These are phyloP conservation scores for Sonneratia alba DNA, from an alignment of 345 rosid genomes.

Conservation along the genomic window DNA sequence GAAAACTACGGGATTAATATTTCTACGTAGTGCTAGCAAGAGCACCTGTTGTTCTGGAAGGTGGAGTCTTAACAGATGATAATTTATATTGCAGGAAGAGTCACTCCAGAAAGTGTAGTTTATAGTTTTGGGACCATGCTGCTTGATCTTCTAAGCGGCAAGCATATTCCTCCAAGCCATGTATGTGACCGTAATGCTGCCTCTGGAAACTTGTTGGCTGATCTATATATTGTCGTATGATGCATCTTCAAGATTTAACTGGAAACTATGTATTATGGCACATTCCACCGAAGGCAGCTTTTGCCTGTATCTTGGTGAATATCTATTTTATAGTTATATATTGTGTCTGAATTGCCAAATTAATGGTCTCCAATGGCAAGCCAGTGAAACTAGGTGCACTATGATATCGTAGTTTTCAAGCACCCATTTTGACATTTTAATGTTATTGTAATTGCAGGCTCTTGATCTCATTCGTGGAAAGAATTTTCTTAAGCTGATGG, in stretches of 20 bases:
- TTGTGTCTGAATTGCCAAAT: background rate
- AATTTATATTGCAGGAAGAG: conserved; percentile 54
- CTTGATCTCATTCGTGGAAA: conserved; percentile 88
- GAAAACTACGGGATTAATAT: background rate
- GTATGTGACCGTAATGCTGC: conserved; percentile 27
- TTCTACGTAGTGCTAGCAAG: background rate
- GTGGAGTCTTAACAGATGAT: conserved; percentile 9
- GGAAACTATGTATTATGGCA: background rate
- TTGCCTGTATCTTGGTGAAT: background rate
- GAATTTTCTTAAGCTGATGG: conserved; percentile 89
- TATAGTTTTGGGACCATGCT: conserved; percentile 96
- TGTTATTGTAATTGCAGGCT: conserved; percentile 48
- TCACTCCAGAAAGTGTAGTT: conserved; percentile 80
- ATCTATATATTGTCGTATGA: background rate
- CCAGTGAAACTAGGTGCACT: background rate
- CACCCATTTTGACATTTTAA: background rate
- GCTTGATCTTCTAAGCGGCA: conserved; percentile 94
- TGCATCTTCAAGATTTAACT: background rate
- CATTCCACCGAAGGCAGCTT: background rate
- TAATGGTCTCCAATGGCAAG: background rate
- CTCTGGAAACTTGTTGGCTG: background rate
- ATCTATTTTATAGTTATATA: background rate
- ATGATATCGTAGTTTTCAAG: background rate
- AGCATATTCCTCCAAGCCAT: conserved; percentile 97
- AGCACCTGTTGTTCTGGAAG: background rate